Evolutionary conservation across 108 stramenopile genomes (phyloP).

Genomic region (Nitzschia putrida): DNA sequence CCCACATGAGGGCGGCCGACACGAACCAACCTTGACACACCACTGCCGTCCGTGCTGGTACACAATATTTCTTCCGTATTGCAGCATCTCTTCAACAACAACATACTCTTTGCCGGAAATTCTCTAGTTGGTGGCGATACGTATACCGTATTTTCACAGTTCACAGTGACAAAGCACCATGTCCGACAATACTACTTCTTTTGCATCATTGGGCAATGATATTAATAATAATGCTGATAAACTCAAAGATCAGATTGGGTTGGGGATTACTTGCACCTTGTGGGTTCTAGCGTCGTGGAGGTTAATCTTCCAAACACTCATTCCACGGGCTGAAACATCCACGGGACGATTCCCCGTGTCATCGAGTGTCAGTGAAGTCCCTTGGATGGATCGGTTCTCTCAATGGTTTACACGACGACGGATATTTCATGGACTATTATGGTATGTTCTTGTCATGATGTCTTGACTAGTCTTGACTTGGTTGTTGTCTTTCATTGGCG

Average conservation of each 20-base stretch:
- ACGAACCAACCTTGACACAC: background rate
- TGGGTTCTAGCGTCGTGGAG: conserved; percentile 36
- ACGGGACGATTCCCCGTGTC: too few relatives aligned
- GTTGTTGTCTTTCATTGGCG: background rate
- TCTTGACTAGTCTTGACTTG: background rate
- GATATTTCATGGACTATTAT: conserved; percentile 29
- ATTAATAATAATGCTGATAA: background rate
- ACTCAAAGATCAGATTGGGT: conserved; percentile 21
- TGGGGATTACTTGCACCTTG: conserved; percentile 17
- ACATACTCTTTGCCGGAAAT: too few relatives aligned
- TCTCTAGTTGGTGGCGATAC: too few relatives aligned
- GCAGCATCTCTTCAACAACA: too few relatives aligned
- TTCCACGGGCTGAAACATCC: background rate
- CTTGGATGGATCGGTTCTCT: background rate
- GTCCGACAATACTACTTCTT: background rate
- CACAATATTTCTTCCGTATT: too few relatives aligned
- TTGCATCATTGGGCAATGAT: too few relatives aligned
- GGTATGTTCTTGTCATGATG: conserved; percentile 1
- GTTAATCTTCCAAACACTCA: conserved; percentile 24
- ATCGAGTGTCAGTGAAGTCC: background rate
- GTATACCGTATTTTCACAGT: too few relatives aligned
- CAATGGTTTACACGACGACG: conserved; percentile 32
- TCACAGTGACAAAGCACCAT: background rate
- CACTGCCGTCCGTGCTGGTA: background rate
- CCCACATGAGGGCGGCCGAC: background rate